A percentile compares a stretch with the other conserved stretches of the same genome.
Conservation (phyloP, 352 stramenopile genomes). For the Halophytophthora batemanensis region DNA sequence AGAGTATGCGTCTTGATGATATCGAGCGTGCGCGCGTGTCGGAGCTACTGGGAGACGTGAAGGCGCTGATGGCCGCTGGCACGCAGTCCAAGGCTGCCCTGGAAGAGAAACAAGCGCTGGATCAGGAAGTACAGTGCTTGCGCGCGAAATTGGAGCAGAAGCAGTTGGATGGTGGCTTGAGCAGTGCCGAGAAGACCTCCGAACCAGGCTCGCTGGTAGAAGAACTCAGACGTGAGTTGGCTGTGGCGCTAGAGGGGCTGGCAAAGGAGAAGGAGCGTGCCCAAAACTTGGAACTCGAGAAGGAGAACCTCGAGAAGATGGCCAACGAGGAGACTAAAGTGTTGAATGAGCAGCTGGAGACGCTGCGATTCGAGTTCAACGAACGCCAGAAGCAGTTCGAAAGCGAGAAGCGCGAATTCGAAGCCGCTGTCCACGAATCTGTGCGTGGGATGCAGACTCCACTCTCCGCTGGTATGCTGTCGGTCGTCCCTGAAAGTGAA, state of each 20-base stretch:
- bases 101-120: conserved; percentile 38
- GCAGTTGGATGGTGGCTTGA: conserved; percentile 5
- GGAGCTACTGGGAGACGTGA: conserved; percentile 33
- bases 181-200: conserved; percentile 7
- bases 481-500: neutral
- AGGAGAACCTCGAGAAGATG: conserved; percentile 21
- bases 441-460: neutral
- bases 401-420: conserved; percentile 22
- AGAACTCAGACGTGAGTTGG: conserved; percentile 19
- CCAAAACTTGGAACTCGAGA: conserved; percentile 19
- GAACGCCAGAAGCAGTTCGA: conserved; percentile 11
- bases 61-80: conserved; percentile 21
- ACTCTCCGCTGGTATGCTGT: conserved; percentile 1
- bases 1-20: conserved; percentile 15
- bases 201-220: conserved; percentile 4
- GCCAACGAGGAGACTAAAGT: conserved; percentile 30
- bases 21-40: conserved; percentile 19
- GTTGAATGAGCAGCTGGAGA: conserved; percentile 24
- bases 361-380: conserved; percentile 15
- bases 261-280: conserved; percentile 16
- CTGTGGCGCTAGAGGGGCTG: conserved; percentile 15
- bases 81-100: conserved; percentile 18
- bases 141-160: conserved; percentile 10
- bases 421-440: conserved; percentile 18
- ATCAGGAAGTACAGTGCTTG: conserved; percentile 43